Percentiles rank a stretch among this genome's conserved stretches.
Evolutionary conservation across 768 basidiomycete species (phyloP).

Genomic region (Psilocybe cubensis): DNA sequence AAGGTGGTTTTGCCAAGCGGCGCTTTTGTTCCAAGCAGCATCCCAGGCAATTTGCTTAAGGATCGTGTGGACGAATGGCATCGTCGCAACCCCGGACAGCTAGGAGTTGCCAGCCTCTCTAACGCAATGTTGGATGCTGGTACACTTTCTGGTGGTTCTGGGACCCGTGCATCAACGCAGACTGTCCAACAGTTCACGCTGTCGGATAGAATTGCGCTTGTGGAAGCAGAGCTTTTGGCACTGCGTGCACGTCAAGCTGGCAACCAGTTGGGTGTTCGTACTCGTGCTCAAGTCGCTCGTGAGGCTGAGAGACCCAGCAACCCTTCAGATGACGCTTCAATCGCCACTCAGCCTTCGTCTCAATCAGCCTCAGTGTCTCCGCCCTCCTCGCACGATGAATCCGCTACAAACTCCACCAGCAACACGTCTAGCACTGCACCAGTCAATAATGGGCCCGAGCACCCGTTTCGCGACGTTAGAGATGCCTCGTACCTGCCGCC

Average conservation of each 20-base stretch:
- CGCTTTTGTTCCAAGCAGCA: slow-evolving; percentile 20
- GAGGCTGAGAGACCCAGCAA: background rate
- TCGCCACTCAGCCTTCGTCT: background rate
- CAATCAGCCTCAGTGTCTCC: too few species aligned
- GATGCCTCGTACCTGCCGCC: slow-evolving; percentile 21
- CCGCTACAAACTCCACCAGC: too few species aligned
- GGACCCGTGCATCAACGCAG: background rate
- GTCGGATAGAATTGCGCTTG: slow-evolving; percentile 6
- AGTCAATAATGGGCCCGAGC: slow-evolving; percentile 9
- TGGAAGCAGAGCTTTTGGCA: slow-evolving; percentile 15
- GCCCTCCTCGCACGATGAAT: too few species aligned
- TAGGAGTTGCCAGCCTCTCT: slow-evolving; percentile 1
- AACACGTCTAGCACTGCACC: too few species aligned
- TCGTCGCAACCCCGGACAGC: slow-evolving; percentile 16
- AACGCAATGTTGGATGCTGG: background rate
- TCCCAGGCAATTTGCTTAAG: slow-evolving; percentile 6
- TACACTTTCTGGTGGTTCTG: background rate
- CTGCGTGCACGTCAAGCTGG: slow-evolving; percentile 1
- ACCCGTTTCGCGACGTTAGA: slow-evolving; percentile 16
- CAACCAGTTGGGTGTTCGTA: slow-evolving; percentile 6
- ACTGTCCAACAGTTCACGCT: background rate
- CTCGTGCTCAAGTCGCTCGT: slow-evolving; percentile 4
- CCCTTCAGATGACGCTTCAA: background rate
- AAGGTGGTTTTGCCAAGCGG: slow-evolving; percentile 27
- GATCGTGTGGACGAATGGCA: slow-evolving; percentile 21